phyloP scores from a whole-genome alignment of 345 rosid genomes.

The Leavenworthia alabamica region DNA sequence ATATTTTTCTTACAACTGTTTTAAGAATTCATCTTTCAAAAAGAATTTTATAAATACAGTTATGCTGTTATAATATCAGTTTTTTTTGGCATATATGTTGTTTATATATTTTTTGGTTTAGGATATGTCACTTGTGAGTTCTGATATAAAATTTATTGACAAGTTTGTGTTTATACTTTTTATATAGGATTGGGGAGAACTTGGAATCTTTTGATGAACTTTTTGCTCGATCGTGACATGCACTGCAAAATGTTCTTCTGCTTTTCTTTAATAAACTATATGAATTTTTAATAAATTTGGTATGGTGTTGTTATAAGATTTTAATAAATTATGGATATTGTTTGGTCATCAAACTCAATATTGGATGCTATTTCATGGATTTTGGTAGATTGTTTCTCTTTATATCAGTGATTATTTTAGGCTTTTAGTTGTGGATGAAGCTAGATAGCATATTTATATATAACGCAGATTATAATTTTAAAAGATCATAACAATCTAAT shows the following conservation, averaged over 20 bases:
- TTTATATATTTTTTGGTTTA: background rate
- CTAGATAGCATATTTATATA: too few species aligned
- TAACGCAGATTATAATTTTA: too few species aligned
- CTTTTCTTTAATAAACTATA: background rate
- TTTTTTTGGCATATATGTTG: background rate
- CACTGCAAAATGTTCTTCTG: background rate
- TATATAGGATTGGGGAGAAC: background rate
- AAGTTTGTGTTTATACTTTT: background rate
- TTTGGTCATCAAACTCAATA: background rate
- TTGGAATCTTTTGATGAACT: background rate
- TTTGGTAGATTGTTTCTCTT: too few species aligned
- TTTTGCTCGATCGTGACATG: background rate
- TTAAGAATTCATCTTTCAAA: too few species aligned
- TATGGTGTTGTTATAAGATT: constrained; percentile 1
- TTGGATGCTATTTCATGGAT: background rate
- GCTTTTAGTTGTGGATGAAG: too few species aligned
- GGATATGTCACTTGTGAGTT: background rate
- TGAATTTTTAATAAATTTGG: background rate
- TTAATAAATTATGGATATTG: background rate
- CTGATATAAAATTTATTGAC: background rate
- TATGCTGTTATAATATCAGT: too few species aligned
- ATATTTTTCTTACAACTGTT: too few species aligned
- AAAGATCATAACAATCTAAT: too few species aligned
- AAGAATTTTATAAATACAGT: too few species aligned
- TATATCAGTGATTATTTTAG: too few species aligned